phyloP scores from a whole-genome alignment of 495 filamentous ascomycete genomes.

The Wilcoxina mikolae region DNA sequence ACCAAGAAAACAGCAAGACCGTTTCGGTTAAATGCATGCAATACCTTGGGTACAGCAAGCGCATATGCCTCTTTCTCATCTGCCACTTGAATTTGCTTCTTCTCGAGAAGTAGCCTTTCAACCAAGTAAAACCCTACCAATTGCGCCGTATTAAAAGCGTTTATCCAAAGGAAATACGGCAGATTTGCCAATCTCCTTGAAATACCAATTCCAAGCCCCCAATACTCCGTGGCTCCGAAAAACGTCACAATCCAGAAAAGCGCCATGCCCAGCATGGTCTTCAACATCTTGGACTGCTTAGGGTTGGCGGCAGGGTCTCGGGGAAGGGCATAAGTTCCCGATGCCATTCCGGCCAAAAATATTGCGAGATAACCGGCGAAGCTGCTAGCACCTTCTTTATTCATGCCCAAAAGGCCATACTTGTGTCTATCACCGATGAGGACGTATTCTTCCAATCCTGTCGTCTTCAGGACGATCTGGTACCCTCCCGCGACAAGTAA shows the following conservation, averaged over 20 bases:
- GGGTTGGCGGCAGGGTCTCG: slow-evolving; percentile 28
- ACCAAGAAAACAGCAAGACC: slow-evolving; percentile 75
- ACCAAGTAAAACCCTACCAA: slow-evolving; percentile 60
- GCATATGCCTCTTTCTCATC: slow-evolving; percentile 45
- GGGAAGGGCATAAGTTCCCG: slow-evolving; percentile 64
- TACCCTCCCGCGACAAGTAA: slow-evolving; percentile 50
- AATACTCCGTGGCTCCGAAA: slow-evolving; percentile 48
- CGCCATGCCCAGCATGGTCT: slow-evolving; percentile 45
- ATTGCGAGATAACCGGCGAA: slow-evolving; percentile 90
- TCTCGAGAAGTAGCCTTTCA: slow-evolving; percentile 62
- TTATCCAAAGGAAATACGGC: slow-evolving; percentile 84
- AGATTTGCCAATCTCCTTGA: slow-evolving; percentile 86
- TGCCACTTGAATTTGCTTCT: slow-evolving; percentile 28
- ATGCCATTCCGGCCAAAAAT: slow-evolving; percentile 75
- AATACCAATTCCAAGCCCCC: slow-evolving; percentile 57
- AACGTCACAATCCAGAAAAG: slow-evolving; percentile 54
- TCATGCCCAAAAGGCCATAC: slow-evolving; percentile 55
- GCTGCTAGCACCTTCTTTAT: slow-evolving; percentile 85
- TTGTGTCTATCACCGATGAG: slow-evolving; percentile 65
- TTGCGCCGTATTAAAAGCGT: slow-evolving; percentile 71
- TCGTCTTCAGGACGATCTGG: slow-evolving; percentile 60
- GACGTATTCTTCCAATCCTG: slow-evolving; percentile 65
- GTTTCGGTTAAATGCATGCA: slow-evolving; percentile 75
- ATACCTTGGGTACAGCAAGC: slow-evolving; percentile 56
- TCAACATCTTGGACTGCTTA: slow-evolving; percentile 36